Conservation (phyloP, 768 basidiomycete species). For the Amylocystis lapponica region DNA sequence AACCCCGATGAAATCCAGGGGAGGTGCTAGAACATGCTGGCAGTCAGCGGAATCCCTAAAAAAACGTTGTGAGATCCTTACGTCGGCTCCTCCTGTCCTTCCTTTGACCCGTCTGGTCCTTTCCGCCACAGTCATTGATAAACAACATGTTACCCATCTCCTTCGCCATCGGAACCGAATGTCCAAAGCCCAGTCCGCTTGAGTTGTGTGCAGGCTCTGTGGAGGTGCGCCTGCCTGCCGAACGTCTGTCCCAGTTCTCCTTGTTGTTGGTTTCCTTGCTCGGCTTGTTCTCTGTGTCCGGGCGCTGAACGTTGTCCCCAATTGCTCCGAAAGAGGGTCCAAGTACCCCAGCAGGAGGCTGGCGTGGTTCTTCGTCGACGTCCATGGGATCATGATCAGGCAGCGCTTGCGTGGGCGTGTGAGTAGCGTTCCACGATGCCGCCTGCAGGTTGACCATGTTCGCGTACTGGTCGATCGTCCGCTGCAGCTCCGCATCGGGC, state of each 20-base stretch:
- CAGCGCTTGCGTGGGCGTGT: neutral
- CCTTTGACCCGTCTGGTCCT: conserved; percentile 37
- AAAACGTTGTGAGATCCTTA: conserved; percentile 29
- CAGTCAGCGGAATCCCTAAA: conserved; percentile 4
- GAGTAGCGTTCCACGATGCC: conserved; percentile 15
- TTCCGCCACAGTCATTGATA: conserved; percentile 22
- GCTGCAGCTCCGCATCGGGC: conserved; percentile 35
- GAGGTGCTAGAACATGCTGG: conserved; percentile 38
- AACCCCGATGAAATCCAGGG: conserved; percentile 46
- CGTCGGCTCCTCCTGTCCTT: conserved; percentile 53
- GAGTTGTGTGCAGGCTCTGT: conserved; percentile 18
- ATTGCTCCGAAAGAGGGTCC: too few species aligned
- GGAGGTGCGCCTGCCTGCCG: conserved; percentile 25
- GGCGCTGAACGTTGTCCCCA: too few species aligned
- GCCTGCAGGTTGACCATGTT: conserved; percentile 40
- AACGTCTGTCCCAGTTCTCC: conserved; percentile 28
- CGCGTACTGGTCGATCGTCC: conserved; percentile 39
- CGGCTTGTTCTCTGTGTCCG: conserved; percentile 5
- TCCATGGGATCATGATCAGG: neutral
- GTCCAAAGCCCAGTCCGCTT: conserved; percentile 29
- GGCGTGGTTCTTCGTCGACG: neutral
- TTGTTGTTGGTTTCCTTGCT: conserved; percentile 25
- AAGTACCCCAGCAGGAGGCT: conserved; percentile 2
- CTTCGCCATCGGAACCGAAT: conserved; percentile 33
- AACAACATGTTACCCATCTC: conserved; percentile 48